Evolutionary conservation across 768 basidiomycete genomes (phyloP).

Genomic region (Heimioporus sp.): DNA sequence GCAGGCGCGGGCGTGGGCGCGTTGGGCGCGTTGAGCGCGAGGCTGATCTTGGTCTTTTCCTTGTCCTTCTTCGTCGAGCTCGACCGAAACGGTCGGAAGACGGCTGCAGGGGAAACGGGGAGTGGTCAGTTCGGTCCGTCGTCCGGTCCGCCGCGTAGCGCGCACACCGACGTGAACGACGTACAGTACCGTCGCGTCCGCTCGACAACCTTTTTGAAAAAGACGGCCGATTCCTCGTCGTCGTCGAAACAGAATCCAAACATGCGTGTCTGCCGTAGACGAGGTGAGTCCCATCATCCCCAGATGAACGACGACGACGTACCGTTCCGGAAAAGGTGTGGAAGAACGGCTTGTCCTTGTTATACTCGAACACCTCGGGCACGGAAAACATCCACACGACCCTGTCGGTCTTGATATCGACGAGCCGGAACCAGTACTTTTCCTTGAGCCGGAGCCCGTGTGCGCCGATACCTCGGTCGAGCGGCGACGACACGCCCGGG

Average conservation of each 20-base stretch:
- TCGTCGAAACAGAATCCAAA: constrained; percentile 59
- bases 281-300: neutral
- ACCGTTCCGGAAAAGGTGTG: constrained; percentile 88
- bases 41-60: neutral
- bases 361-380: constrained; percentile 62
- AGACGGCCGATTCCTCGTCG: constrained; percentile 54
- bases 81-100: constrained; percentile 28
- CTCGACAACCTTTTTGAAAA: constrained; percentile 59
- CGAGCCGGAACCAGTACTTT: constrained; percentile 63
- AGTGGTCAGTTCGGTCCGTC: neutral
- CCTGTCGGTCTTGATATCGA: constrained; percentile 54
- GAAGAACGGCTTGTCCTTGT: constrained; percentile 87
- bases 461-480: constrained; percentile 14
- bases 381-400: constrained; percentile 70
- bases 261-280: constrained; percentile 36
- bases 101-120: constrained; percentile 6
- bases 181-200: constrained; percentile 45
- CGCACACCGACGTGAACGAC: constrained; percentile 9
- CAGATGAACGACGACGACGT: constrained; percentile 28
- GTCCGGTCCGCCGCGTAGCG: neutral
- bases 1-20: neutral
- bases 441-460: constrained; percentile 30
- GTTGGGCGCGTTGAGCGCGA: neutral
- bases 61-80: constrained; percentile 28
- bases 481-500: constrained; percentile 19